These are phyloP conservation scores for Phytophthora sansomeana DNA, from an alignment of 352 stramenopile species.

Conservation along the genomic window DNA sequence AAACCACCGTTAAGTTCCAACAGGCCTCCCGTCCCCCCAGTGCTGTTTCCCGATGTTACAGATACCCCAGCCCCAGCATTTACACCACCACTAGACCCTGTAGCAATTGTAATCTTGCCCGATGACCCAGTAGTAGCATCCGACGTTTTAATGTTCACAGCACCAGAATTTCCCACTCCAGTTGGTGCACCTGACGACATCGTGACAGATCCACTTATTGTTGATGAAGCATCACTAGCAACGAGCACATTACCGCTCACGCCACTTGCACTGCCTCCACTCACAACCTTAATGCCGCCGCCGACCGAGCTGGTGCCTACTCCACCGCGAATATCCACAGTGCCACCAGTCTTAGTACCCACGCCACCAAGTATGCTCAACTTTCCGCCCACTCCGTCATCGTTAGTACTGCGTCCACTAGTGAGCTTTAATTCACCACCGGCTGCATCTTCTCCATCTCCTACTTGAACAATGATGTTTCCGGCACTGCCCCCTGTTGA, in stretches of 20 bases:
- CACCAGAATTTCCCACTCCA: constrained; percentile 25
- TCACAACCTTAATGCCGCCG: constrained; percentile 34
- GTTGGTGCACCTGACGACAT: constrained; percentile 27
- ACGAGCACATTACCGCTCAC: constrained; percentile 60
- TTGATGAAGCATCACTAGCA: constrained; percentile 44
- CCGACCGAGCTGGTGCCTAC: constrained; percentile 17
- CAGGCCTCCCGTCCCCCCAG: constrained; percentile 15
- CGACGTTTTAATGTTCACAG: constrained; percentile 25
- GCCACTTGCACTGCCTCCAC: constrained; percentile 36
- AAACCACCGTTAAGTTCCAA: constrained; percentile 21
- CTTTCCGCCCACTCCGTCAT: constrained; percentile 18
- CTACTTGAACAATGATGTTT: constrained; percentile 20
- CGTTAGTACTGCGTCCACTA: constrained; percentile 20
- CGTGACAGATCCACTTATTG: constrained; percentile 20
- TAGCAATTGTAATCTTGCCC: constrained; percentile 24
- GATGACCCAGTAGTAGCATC: constrained; percentile 26
- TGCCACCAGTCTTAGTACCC: constrained; percentile 28
- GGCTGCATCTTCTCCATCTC: constrained; percentile 12
- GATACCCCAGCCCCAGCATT: constrained; percentile 10
- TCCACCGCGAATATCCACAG: constrained; percentile 33
- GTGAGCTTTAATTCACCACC: constrained; percentile 20
- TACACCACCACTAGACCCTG: constrained; percentile 8
- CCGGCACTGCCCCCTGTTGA: constrained; percentile 14
- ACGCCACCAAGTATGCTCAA: constrained; percentile 19
- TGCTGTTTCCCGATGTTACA: constrained; percentile 18